Evolutionary conservation across 176 grass and related monocot genomes (phyloP).

Genomic region (Panicum miliaceum): DNA sequence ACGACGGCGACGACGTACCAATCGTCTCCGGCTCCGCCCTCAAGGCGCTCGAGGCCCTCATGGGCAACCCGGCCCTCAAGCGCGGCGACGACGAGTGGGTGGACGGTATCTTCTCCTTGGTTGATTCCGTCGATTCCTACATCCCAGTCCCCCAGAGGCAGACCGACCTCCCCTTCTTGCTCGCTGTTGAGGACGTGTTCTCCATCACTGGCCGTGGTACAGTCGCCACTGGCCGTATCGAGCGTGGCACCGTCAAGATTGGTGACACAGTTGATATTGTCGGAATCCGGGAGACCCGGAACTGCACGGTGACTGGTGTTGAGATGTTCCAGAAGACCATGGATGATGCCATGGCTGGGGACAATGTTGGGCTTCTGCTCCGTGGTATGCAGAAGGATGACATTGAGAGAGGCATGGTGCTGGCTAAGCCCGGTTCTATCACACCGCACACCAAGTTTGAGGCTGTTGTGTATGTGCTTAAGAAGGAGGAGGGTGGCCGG

Average conservation of each 20-base stretch:
- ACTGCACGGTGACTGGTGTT: constrained; percentile 75
- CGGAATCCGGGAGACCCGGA: constrained; percentile 78
- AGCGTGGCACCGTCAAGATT: constrained; percentile 84
- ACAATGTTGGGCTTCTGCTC: constrained; percentile 81
- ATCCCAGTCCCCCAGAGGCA: constrained; percentile 86
- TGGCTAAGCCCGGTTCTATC: constrained; percentile 68
- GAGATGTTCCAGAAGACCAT: constrained; percentile 98
- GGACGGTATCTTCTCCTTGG: constrained; percentile 66
- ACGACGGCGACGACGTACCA: constrained; percentile 73
- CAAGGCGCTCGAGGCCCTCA: constrained; percentile 86
- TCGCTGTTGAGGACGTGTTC: constrained; percentile 91
- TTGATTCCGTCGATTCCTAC: constrained; percentile 64
- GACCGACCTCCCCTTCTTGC: constrained; percentile 86
- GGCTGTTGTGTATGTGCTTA: constrained; percentile 87
- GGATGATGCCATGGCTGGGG: constrained; percentile 87
- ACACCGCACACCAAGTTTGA: constrained; percentile 91
- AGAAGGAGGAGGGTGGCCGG: constrained; percentile 93
- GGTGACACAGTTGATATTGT: constrained; percentile 78
- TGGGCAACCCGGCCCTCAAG: constrained; percentile 74
- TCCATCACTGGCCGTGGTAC: constrained; percentile 95
- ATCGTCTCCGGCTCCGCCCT: constrained; percentile 83
- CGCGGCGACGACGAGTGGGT: constrained; percentile 87
- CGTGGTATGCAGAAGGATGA: constrained; percentile 81
- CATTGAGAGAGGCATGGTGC: constrained; percentile 89
- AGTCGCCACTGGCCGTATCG: constrained; percentile 80